Conservation (phyloP, 106 monocot species). For the Dioscorea dumetorum region DNA sequence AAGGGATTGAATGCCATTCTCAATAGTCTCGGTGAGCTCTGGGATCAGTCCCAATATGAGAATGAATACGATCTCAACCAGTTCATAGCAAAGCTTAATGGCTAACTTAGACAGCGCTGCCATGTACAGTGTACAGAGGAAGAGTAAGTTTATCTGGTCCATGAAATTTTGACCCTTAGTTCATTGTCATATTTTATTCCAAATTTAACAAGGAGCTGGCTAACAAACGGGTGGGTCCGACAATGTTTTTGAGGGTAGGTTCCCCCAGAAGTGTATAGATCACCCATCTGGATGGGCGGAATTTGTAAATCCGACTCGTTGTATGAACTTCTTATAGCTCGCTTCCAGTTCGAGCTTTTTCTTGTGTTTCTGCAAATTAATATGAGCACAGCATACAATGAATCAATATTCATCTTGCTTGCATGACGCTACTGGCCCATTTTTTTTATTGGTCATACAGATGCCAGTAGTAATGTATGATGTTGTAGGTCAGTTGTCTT, state of each 20-base stretch:
- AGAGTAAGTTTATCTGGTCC: constrained; percentile 5
- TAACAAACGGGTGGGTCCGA: constrained; percentile 23
- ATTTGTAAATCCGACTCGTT: constrained; percentile 15
- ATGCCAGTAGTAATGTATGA: too few relatives aligned
- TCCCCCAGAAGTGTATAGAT: neutral
- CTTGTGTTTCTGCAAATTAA: too few relatives aligned
- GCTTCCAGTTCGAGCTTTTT: too few relatives aligned
- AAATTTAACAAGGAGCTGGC: constrained; percentile 21
- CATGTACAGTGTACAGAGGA: constrained; percentile 49
- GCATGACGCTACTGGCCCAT: too few relatives aligned
- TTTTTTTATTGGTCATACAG: too few relatives aligned
- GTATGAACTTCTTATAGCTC: neutral
- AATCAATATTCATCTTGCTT: too few relatives aligned
- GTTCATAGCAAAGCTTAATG: constrained; percentile 71
- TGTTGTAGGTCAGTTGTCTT: too few relatives aligned
- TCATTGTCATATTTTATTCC: constrained; percentile 10
- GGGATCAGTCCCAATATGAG: constrained; percentile 87
- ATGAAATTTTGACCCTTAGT: constrained; percentile 41
- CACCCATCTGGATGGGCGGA: neutral
- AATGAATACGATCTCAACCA: constrained; percentile 77
- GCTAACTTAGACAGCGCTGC: constrained; percentile 16
- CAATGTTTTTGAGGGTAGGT: constrained; percentile 11
- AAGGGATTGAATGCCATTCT: constrained; percentile 78
- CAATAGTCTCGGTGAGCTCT: constrained; percentile 70
- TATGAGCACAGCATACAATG: too few relatives aligned